Evolutionary conservation across 192 early-diverging fungal species (phyloP), one percentile per base, ranked within the genome.

Genomic region (Kickxella alabastrina): DNA sequence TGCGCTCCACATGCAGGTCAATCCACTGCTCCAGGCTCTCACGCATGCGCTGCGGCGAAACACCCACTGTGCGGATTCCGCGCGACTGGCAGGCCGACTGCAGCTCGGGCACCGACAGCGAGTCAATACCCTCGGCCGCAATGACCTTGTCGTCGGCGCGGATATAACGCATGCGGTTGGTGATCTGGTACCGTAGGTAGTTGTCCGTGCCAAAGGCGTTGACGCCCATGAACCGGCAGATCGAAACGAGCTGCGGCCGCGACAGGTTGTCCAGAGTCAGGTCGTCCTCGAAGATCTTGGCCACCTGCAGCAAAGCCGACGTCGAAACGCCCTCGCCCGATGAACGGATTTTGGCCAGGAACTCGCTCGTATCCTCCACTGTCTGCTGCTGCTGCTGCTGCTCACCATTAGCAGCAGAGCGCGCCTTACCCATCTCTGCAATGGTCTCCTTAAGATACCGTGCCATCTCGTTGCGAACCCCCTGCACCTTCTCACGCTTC

Each of bases 141-240:
- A 96, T 95, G 72, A 94, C 75, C 75, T 85, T 75, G 62, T 98
- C 95, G 78, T 98, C 95, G 10, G 83, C 80, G 40, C 90, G 84
- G 52, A 98, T 87, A 43, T 88, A 83, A 31, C 79, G 77, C 83
- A 96, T 89, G 49, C 86, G 82, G 52, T 87, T 85, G 18, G 92
- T 85, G 59, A 98, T 92, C 69, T 91, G 91, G 76, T 91, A 88
- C 49, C 91, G 85, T 50, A 98, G 82, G 62, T 91, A 94, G 43
- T 90, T 86, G 75, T 98, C 95, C n/a, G 92, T 94, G 29, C 95
- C 95, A 68, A 96, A 98, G n/a, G 90, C 87, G 44, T 92, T 93
- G 50, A 95, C 80, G 52, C 86, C 86, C 92, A 98, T 92, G 79
- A 91, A 98, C 47, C 89, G 84, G 60, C 88, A 89, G 85, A 98